A percentile compares a stretch with the other conserved stretches of the same genome.
Conservation (phyloP, 1,284 basidiomycete species). For the Paramarasmius palmivorus region DNA sequence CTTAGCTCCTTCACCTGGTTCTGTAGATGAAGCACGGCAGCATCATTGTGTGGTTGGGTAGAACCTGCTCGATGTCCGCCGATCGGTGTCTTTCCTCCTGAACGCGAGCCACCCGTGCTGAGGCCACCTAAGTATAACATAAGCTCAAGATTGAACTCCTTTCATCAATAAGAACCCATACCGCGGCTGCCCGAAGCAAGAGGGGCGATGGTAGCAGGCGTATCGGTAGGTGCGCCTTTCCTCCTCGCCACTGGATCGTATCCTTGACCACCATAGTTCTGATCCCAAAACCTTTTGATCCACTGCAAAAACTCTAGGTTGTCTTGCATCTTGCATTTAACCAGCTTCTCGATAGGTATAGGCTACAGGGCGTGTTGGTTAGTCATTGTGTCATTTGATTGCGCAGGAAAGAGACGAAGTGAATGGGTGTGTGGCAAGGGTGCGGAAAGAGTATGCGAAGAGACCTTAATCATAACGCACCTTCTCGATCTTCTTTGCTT, state of each 20-base stretch:
- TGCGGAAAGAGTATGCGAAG: too few species aligned
- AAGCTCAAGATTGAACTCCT: neutral
- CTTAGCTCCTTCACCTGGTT: constrained; percentile 84
- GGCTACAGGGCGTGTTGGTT: constrained; percentile 52
- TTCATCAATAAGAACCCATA: constrained; percentile 6
- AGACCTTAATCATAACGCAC: too few species aligned
- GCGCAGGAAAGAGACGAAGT: neutral
- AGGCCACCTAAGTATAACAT: constrained; percentile 25
- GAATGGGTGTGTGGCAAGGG: too few species aligned
- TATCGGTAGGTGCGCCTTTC: constrained; percentile 71
- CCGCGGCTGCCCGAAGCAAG: constrained; percentile 40
- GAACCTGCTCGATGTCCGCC: constrained; percentile 64
- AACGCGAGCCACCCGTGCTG: constrained; percentile 38
- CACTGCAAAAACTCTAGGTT: constrained; percentile 99
- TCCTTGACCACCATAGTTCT: constrained; percentile 83
- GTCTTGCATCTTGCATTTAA: constrained; percentile 99
- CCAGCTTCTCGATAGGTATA: constrained; percentile 89
- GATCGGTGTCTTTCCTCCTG: constrained; percentile 70
- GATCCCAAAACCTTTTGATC: constrained; percentile 96
- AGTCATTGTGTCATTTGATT: constrained; percentile 1
- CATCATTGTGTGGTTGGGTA: constrained; percentile 58
- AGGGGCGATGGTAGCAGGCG: constrained; percentile 78
- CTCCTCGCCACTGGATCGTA: constrained; percentile 89
- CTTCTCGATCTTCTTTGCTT: constrained; percentile 91
- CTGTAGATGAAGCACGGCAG: constrained; percentile 58